Conservation (phyloP, 108 stramenopile species). For the Nitzschia putrida region DNA sequence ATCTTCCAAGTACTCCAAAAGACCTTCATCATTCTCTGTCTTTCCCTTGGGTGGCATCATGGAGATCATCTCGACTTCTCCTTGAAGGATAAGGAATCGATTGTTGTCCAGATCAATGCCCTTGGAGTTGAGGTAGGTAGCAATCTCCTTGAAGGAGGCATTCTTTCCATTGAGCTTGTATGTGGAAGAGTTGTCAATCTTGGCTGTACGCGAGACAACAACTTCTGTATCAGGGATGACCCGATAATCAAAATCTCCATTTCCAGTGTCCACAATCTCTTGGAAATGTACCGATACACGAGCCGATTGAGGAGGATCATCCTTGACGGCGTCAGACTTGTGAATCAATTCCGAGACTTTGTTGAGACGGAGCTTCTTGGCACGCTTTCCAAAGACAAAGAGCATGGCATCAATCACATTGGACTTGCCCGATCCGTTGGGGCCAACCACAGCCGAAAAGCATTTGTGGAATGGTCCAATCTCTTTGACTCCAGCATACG, state of each 20-base stretch:
- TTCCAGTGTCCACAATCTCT: slow-evolving; percentile 84
- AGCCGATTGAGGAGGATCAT: slow-evolving; percentile 70
- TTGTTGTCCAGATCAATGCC: slow-evolving; percentile 99
- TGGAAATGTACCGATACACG: slow-evolving; percentile 92
- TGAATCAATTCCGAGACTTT: slow-evolving; percentile 98
- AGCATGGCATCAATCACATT: slow-evolving; percentile 99
- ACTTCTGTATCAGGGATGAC: slow-evolving; percentile 78
- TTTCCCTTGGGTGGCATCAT: slow-evolving; percentile 99
- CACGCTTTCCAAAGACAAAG: slow-evolving; percentile 98
- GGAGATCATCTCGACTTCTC: slow-evolving; percentile 98
- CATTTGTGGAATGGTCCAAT: slow-evolving; percentile 92
- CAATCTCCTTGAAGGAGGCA: slow-evolving; percentile 85
- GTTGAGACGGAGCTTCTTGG: slow-evolving; percentile 96
- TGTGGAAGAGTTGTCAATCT: slow-evolving; percentile 81
- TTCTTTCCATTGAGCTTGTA: slow-evolving; percentile 92
- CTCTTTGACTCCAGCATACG: slow-evolving; percentile 90
- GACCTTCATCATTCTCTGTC: slow-evolving; percentile 91
- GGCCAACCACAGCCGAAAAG: slow-evolving; percentile 94
- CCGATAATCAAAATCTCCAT: slow-evolving; percentile 80
- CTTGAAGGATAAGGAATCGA: slow-evolving; percentile 97
- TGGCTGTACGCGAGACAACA: slow-evolving; percentile 87
- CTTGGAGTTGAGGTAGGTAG: slow-evolving; percentile 74
- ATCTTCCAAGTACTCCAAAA: slow-evolving; percentile 98
- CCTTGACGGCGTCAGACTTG: slow-evolving; percentile 67
- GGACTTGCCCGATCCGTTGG: slow-evolving; percentile 96